Evolutionary conservation across 495 filamentous ascomycete genomes (phyloP), one percentile per base, ranked within the genome.

Genomic region (Podospora didyma): DNA sequence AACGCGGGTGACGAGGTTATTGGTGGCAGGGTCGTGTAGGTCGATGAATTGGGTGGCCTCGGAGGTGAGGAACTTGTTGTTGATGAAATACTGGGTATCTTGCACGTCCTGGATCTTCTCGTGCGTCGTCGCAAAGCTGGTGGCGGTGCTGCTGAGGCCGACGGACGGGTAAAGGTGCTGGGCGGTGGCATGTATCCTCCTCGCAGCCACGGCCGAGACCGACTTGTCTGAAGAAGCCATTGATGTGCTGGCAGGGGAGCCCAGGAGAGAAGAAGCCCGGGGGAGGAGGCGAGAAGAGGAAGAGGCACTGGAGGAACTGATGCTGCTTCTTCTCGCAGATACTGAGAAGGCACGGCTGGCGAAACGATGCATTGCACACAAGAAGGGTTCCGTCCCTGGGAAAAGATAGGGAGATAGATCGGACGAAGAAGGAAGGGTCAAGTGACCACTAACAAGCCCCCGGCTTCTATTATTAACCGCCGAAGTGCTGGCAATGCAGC

Each of bases 1-100:
- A 31, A 99, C 94, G n/a, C 95, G 88, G 10, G 94, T 97, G 31
- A 99, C 90, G 47, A 99, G 85, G 67, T 96, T 94, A 79, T 97
- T 97, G 54, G 94, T 99, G 49, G 95, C 94, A 2, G 94, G 94
- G 67, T 99, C 94, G 70, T 91, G 78, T 41, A 99, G 79, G 56
- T 97, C 93, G 69, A 97, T 95, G 87, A 89, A 97, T 58, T 83
- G 76, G 7, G 83, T 79, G 16, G 95, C 79, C 66, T 82, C 76
- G 37, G 92, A 96, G 20, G 84, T 59, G 19, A 89, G 75, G 69
- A 96, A 96, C 69, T 91, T 71, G 71, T 99, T 99, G 77, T 99
- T 82, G 46, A 97, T 69, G 72, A 97, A 99, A 71, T 89, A 92
- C 54, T 87, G 84, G 2, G 94, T 97, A 67, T 96, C 87, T 54